Percentiles rank a stretch among this genome's conserved stretches.
Conservation (phyloP, 2,329 filamentous ascomycete genomes). For the Nigrograna mackinnonii region DNA sequence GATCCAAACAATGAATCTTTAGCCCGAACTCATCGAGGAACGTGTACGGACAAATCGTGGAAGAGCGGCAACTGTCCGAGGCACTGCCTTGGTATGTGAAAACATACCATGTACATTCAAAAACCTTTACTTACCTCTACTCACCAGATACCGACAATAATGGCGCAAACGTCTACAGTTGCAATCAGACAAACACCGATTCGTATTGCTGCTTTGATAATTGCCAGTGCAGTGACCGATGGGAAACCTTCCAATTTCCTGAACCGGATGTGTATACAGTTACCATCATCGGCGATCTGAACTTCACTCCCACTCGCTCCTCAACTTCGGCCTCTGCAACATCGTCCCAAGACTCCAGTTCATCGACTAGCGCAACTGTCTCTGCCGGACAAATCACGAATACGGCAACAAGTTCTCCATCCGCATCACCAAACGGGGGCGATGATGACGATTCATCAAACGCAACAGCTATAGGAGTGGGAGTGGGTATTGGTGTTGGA, state of each 20-base stretch:
- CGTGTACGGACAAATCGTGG: constrained; percentile 29
- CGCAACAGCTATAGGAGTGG: constrained; percentile 15
- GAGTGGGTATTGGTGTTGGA: constrained; percentile 16
- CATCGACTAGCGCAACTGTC: neutral
- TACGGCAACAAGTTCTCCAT: neutral
- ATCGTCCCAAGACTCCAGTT: no score
- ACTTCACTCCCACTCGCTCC: constrained; percentile 1
- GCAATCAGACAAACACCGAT: constrained; percentile 24
- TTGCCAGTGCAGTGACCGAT: constrained; percentile 23
- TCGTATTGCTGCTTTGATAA: constrained; percentile 31
- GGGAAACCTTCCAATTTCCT: constrained; percentile 22
- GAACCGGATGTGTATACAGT: constrained; percentile 23
- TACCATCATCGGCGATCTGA: constrained; percentile 27
- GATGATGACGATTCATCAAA: constrained; percentile 3
- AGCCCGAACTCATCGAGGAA: constrained; percentile 25
- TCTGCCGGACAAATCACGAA: neutral
- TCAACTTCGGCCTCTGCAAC: constrained; percentile 1
- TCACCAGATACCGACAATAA: constrained; percentile 21
- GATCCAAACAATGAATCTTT: constrained; percentile 22
- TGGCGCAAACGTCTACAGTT: constrained; percentile 26
- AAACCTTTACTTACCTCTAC: neutral
- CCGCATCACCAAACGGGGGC: neutral
- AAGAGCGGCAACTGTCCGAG: constrained; percentile 26
- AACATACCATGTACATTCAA: neutral
- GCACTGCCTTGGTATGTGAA: constrained; percentile 20